phyloP scores from a whole-genome alignment of 2,329 filamentous ascomycete species.

The Colletotrichum lupini region DNA sequence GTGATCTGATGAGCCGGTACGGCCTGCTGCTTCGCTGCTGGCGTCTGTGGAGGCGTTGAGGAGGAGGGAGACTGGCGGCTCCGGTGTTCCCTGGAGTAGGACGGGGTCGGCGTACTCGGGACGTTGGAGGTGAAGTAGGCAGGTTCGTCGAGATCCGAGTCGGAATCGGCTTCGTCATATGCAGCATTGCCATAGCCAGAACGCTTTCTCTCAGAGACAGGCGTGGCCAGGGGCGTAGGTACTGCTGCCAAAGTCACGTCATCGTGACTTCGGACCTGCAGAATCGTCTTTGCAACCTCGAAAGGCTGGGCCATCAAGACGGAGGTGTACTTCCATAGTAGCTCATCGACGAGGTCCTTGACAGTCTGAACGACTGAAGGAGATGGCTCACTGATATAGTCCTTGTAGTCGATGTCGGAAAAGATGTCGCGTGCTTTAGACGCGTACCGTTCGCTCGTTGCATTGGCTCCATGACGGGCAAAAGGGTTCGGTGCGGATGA shows the following conservation, averaged over 20 bases:
- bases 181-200: slow-evolving; percentile 48
- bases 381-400: slow-evolving; percentile 82
- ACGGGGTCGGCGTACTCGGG: slow-evolving; percentile 65
- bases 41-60: slow-evolving; percentile 43
- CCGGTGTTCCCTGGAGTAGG: slow-evolving; percentile 47
- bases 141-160: slow-evolving; percentile 81
- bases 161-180: slow-evolving; percentile 63
- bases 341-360: slow-evolving; percentile 83
- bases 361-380: slow-evolving; percentile 80
- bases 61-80: slow-evolving; percentile 45
- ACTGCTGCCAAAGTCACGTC: slow-evolving; percentile 41
- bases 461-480: slow-evolving; percentile 52
- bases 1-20: slow-evolving; percentile 70
- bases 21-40: slow-evolving; percentile 48
- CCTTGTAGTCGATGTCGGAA: slow-evolving; percentile 90
- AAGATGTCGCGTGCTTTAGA: slow-evolving; percentile 85
- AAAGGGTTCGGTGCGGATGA: slow-evolving; percentile 58
- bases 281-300: slow-evolving; percentile 92
- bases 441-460: slow-evolving; percentile 56
- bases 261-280: slow-evolving; percentile 78
- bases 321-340: slow-evolving; percentile 91
- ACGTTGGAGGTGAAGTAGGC: slow-evolving; percentile 83
- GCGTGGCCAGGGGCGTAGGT: slow-evolving; percentile 42
- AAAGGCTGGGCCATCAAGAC: slow-evolving; percentile 94
- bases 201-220: slow-evolving; percentile 42